Evolutionary conservation across 2,329 filamentous ascomycete species (phyloP), one percentile per base, ranked within the genome.

Genomic region (Coleophoma eucalyptorum): DNA sequence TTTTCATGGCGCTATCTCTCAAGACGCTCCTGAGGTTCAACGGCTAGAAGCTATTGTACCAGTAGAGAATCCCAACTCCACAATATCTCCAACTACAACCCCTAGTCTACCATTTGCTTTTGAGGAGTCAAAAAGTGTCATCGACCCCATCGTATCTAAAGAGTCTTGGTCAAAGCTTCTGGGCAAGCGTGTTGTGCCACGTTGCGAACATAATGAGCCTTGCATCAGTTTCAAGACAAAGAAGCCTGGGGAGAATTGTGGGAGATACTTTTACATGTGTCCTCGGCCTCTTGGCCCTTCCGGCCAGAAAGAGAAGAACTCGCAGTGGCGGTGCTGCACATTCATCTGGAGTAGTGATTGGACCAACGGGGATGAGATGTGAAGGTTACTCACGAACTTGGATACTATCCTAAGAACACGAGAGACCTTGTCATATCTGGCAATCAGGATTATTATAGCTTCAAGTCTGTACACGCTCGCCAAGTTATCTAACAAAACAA

Each of bases 101-200:
- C 38, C 26, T 12, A 3, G 12, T 26, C 31, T 49, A 21, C 15
- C 48, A 37, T 49, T 31, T 32, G 55, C 51, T 18, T 19, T 40
- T 12, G 52, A 26, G 19, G 53, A 61, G 10, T 57, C 61, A 35
- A 53, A 58, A 34, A 50, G 67, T 50, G 73, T 81, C 2, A 75
- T 87, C 53, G 88, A 92, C 58, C 85, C 87, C 0, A 82, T 90
- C 46, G 76, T 81, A 54, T 80, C 80, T 43, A 93, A 90, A 65
- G 87, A 94, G 63, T 87, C 86, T 19, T 97, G 94, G 94, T 85
- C 83, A 4, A 91, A 87, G 65, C 76, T 97, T 13, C 85, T 97
- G 55, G 81, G 85, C 15, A 90, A 87, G 66, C 84, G 87, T 50
- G 72, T 81, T 1, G 76, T 82, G 1, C 94, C 94, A 1, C 80